Evolutionary conservation across 352 stramenopile genomes (phyloP), one percentile per base, ranked within the genome.

Genomic region (Phytophthora chlamydospora): DNA sequence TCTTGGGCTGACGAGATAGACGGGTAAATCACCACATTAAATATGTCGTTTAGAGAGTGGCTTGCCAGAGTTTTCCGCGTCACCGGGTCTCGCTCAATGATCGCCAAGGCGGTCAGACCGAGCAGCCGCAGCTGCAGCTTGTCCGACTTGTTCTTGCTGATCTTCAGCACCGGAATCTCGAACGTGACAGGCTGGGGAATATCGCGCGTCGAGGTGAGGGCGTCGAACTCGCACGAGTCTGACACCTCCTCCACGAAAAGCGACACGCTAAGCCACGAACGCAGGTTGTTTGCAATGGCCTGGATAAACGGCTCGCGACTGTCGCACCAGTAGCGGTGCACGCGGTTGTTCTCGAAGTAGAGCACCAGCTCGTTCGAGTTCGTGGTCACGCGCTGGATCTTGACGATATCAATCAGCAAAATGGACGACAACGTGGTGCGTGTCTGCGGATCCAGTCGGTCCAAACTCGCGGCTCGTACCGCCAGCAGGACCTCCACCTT

Each of bases 11-110:
- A 82, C 24, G 85, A 94, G 13, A 94, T 60, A 3, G 85, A 85
- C n/a, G 87, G 83, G 40, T 93, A 96, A 64, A 96, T 90, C 14
- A 94, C 85, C 21, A 93, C 74, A 43, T 94, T 96, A 65, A 92
- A 96, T 8, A 96, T 83, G 47, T 96, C 88, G 41, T 80, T 91
- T 2, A 96, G 55, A 12, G 72, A 71, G 47, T 91, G 76, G 11
- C 62, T 88, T 8, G 80, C 78, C 8, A 92, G 53, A 24, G 85
- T 95, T 35, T 83, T 78, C 47, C 85, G 62, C 14, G 85, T 90
- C 17, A 85, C 75, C 2, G 84, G 80, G 40, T 94, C 88, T 24
- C 88, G 80, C 19, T 96, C 88, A 19, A 96, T 59, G 24, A 96
- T 78, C 1, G 73, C 77, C 24, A 83, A 74, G 2, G 85, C 71